Conservation (phyloP, 805 yeast genomes). For the Peterozyma toletana region DNA sequence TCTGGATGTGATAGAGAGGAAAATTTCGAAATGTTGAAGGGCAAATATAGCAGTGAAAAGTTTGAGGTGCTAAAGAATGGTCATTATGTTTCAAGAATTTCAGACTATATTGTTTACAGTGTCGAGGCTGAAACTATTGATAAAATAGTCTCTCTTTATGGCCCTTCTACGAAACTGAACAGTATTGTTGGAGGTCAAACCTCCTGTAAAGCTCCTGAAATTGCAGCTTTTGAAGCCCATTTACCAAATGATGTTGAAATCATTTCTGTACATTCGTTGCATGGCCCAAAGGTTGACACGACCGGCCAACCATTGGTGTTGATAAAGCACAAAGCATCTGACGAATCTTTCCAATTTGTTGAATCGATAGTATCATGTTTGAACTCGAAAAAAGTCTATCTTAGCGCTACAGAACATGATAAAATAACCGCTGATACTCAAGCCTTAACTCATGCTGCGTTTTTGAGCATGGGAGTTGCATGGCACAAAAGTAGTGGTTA, state of each 20-base stretch:
- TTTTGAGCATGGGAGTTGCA: constrained; percentile 93
- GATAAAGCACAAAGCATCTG: constrained; percentile 63
- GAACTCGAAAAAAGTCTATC: constrained; percentile 66
- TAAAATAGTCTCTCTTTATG: constrained; percentile 66
- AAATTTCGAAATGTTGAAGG: constrained; percentile 35
- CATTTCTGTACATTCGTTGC: constrained; percentile 83
- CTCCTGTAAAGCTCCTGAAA: constrained; percentile 88
- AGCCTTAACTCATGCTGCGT: constrained; percentile 97
- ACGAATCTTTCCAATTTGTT: constrained; percentile 52
- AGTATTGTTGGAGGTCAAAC: constrained; percentile 98
- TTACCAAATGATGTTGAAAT: constrained; percentile 79
- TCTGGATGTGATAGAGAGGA: constrained; percentile 85
- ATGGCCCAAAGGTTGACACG: constrained; percentile 87
- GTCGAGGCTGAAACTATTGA: constrained; percentile 88
- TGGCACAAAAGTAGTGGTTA: constrained; percentile 80
- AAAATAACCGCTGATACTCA: constrained; percentile 96
- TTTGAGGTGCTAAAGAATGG: constrained; percentile 71
- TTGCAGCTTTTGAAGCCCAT: constrained; percentile 70
- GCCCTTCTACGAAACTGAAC: constrained; percentile 81
- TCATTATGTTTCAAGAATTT: constrained; percentile 68
- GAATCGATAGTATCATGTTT: constrained; percentile 62
- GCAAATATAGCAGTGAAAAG: constrained; percentile 29
- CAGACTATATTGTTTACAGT: constrained; percentile 82
- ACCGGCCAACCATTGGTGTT: constrained; percentile 90
- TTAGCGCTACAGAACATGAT: constrained; percentile 87